phyloP scores from a whole-genome alignment of 352 stramenopile genomes.

The Discostella stelligera region DNA sequence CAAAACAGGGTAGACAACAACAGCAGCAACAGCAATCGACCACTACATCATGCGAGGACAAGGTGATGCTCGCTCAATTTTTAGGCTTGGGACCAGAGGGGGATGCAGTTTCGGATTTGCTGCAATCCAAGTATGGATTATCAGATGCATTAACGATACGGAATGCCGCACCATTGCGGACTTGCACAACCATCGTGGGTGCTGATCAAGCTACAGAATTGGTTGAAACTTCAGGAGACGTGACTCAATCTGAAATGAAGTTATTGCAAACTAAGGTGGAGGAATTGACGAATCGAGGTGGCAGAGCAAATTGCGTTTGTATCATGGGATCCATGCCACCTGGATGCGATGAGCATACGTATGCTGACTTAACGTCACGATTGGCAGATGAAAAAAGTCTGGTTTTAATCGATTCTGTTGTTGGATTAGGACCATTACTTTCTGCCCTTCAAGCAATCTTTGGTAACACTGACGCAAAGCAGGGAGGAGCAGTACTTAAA shows the following conservation, averaged over 20 bases:
- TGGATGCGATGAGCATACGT: conserved; percentile 60
- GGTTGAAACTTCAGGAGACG: conserved; percentile 67
- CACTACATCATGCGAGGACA: conserved; percentile 5
- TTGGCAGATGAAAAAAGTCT: conserved; percentile 41
- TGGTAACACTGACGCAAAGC: conserved; percentile 10
- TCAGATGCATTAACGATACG: conserved; percentile 58
- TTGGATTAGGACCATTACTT: conserved; percentile 60
- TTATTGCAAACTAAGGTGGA: conserved; percentile 46
- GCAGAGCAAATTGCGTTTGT: conserved; percentile 49
- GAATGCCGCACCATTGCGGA: conserved; percentile 47
- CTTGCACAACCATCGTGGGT: conserved; percentile 79
- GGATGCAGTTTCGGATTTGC: conserved; percentile 51
- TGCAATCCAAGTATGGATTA: conserved; percentile 45
- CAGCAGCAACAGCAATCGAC: background rate
- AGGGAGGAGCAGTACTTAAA: conserved; percentile 60
- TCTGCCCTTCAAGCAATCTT: conserved; percentile 32
- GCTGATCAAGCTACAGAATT: conserved; percentile 66
- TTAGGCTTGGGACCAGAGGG: conserved; percentile 62
- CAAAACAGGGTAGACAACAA: background rate
- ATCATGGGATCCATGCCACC: conserved; percentile 80
- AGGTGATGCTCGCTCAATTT: conserved; percentile 70
- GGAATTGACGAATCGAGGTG: conserved; percentile 8
- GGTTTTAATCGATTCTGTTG: conserved; percentile 75
- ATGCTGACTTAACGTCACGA: conserved; percentile 57
- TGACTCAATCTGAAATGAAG: conserved; percentile 57